phyloP scores from a whole-genome alignment of 225 moss, liverwort and hornwort genomes.

The Polytrichum formosum region DNA sequence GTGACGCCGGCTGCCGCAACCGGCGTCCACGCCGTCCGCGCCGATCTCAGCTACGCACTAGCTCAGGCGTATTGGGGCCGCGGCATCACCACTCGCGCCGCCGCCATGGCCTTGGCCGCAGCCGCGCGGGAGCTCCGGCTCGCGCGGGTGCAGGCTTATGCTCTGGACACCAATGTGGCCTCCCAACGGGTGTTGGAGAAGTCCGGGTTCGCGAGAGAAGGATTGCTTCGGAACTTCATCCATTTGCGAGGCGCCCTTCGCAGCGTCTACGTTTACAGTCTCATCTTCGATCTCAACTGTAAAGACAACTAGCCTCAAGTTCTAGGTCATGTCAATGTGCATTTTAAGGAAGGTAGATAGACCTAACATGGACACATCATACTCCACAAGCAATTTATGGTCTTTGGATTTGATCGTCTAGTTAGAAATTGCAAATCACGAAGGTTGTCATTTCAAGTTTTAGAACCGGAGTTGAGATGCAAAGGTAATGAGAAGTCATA shows the following conservation, averaged over 20 bases:
- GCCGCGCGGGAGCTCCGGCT: constrained; percentile 43
- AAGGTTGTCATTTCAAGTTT: too few species aligned
- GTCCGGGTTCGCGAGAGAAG: constrained; percentile 48
- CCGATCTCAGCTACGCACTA: constrained; percentile 58
- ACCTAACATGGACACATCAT: too few species aligned
- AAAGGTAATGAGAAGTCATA: too few species aligned
- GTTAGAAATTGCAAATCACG: too few species aligned
- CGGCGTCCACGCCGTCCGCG: constrained; percentile 31
- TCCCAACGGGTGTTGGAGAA: constrained; percentile 66
- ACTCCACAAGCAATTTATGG: too few species aligned
- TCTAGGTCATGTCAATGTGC: too few species aligned
- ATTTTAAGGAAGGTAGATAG: too few species aligned
- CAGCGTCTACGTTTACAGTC: constrained; percentile 16
- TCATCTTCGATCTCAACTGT: constrained; percentile 3
- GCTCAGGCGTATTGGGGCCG: constrained; percentile 53
- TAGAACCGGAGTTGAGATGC: too few species aligned
- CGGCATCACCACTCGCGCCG: constrained; percentile 31
- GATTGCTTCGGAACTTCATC: constrained; percentile 30
- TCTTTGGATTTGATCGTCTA: too few species aligned
- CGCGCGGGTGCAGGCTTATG: constrained; percentile 54
- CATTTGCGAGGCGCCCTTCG: neutral
- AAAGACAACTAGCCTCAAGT: too few species aligned
- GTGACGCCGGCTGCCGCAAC: constrained; percentile 21
- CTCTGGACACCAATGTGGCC: constrained; percentile 17
- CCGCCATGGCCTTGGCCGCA: constrained; percentile 22